Conservation (phyloP, 106 monocot species). For the Posidonia australis region DNA sequence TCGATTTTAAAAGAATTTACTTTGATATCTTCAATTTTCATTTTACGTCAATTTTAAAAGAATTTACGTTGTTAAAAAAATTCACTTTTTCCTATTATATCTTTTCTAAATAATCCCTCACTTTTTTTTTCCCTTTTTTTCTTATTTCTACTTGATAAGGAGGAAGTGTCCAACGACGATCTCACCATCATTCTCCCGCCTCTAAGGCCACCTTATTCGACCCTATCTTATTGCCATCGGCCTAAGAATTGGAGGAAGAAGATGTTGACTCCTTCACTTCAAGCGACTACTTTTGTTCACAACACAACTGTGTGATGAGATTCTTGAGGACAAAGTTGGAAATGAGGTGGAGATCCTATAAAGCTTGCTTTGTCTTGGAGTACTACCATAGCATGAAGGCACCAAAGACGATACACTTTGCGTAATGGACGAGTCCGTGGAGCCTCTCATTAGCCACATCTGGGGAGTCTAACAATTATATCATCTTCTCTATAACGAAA, state of each 20-base stretch:
- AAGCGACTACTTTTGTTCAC: slow-evolving; percentile 44
- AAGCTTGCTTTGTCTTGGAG: slow-evolving; percentile 45
- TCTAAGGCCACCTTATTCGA: slow-evolving; percentile 65
- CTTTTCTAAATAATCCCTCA: no score
- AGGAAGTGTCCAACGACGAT: no score
- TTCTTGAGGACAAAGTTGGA: slow-evolving; percentile 62
- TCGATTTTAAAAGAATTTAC: no score
- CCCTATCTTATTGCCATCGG: no score
- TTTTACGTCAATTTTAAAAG: no score
- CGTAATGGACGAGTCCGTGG: slow-evolving; percentile 61
- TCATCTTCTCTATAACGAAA: slow-evolving; percentile 26
- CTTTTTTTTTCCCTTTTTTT: no score
- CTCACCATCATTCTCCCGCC: slow-evolving; percentile 74
- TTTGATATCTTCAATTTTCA: no score
- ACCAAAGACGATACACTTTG: slow-evolving; percentile 68
- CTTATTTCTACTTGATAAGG: no score
- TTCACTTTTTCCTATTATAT: no score
- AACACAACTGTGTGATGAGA: slow-evolving; percentile 55
- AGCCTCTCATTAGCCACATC: slow-evolving; percentile 24
- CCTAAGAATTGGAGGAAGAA: no score
- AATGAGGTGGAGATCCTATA: slow-evolving; percentile 34
- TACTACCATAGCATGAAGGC: slow-evolving; percentile 36
- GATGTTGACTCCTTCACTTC: slow-evolving; percentile 1
- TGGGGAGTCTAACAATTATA: neutral
- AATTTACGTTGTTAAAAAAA: no score